phyloP scores from a whole-genome alignment of 169 alveolate genomes.

The Plasmodium ovale region DNA sequence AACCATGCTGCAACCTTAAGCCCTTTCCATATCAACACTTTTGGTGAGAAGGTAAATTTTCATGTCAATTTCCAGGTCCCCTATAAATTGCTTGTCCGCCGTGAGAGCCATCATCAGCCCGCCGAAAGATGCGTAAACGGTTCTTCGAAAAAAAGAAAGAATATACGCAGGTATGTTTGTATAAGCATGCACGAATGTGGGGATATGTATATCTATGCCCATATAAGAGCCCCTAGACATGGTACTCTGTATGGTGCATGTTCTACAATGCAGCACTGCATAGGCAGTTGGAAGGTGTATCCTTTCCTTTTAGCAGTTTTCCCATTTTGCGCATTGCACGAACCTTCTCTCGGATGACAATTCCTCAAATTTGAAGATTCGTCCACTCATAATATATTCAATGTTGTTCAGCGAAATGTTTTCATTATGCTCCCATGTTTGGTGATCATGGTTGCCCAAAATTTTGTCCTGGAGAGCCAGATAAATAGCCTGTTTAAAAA shows the following conservation, averaged over 20 bases:
- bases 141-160: conserved; percentile 76
- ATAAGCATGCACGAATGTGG: neutral
- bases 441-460: conserved; percentile 39
- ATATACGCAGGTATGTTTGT: neutral
- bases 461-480: conserved; percentile 80
- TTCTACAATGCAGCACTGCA: neutral
- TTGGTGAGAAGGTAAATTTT: conserved; percentile 88
- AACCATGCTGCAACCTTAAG: neutral
- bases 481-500: conserved; percentile 78
- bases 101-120: conserved; percentile 93
- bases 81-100: conserved; percentile 93
- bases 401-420: conserved; percentile 85
- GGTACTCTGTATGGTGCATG: neutral
- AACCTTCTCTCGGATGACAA: conserved; percentile 92
- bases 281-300: neutral
- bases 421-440: conserved; percentile 56
- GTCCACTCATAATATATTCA: conserved; percentile 93
- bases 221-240: neutral
- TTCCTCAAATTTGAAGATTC: conserved; percentile 91
- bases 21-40: conserved; percentile 75
- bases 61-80: conserved; percentile 92
- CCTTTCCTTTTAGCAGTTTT: neutral
- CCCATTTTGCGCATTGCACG: neutral
- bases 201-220: neutral
- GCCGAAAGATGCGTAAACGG: conserved; percentile 91